Base-by-base conservation (phyloP, 176 grass and related monocot species). In the Rhynchospora pubera region DNA sequence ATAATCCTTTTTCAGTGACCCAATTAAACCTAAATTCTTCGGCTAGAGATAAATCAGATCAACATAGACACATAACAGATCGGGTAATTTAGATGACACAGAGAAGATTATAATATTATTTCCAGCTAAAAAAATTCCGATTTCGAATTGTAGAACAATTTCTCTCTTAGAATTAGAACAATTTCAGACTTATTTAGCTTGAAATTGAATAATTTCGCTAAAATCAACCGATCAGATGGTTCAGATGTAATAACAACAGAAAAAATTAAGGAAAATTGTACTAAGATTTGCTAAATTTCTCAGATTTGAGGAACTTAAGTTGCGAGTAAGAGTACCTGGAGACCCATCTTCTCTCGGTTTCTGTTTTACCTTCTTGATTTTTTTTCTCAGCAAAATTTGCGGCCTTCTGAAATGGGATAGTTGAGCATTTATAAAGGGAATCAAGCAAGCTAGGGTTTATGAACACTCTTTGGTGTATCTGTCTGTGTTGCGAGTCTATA, bases 321-420 rank as follows among this genome's bases (percentile, higher is more conserved):
- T 82, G 19, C 15, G 9, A 32, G 45, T 52, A 82, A 14, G 9
- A 53, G 59, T 82, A 82, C 79, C 79, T 82, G 59, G 59, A 82
- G 79, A 82, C 59, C 43, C 79, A 82, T 82, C 34, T 65, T 82
- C 42, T 26, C 60, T 63, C 61, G 79, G 34, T 50, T 82, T 65
- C 19, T 52, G 16, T 81, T 81, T 81, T 6, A 2, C 19, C 11
- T 76, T 52, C 70, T 77, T 34, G 72, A 32, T 77, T 77, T 47
- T 46, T 55, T 12, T 77, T 22, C 72, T 55, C 50, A 16, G 72
- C 22, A 77, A 77, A 56, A 62, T 80, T 61, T 56, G 44, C 12
- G 16, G 30, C 58, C 56, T 61, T 13, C 0, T 23, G 78, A 62
- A 32, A 80, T 45, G 56, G 77, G 32, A 80, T 62, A 18, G 13